Evolutionary conservation across 768 basidiomycete species (phyloP).

Genomic region (Sarcomyxa edulis): DNA sequence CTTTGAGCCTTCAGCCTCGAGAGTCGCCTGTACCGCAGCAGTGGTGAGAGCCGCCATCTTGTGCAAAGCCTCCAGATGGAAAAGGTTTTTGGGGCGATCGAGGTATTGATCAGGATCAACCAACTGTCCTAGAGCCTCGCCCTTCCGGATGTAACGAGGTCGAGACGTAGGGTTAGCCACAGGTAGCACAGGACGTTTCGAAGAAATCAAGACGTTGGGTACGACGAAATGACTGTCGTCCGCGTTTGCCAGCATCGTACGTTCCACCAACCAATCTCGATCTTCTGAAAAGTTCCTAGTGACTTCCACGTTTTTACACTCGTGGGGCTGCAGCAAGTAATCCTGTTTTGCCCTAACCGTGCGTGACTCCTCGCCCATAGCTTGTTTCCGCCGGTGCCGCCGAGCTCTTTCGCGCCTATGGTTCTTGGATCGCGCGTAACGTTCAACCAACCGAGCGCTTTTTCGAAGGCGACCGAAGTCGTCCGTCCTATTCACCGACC

Average conservation of each 20-base stretch:
- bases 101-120: constrained; percentile 3
- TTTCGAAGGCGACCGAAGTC: too few relatives aligned
- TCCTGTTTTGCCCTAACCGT: too few relatives aligned
- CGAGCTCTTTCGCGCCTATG: too few relatives aligned
- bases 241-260: constrained; percentile 7
- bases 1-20: constrained; percentile 1
- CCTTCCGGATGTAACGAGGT: constrained; percentile 8
- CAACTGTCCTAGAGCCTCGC: constrained; percentile 10
- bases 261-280: constrained; percentile 13
- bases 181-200: constrained; percentile 6
- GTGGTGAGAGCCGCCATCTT: constrained; percentile 4
- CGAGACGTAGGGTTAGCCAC: constrained; percentile 11
- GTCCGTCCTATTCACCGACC: too few relatives aligned
- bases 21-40: neutral
- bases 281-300: too few relatives aligned
- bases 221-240: constrained; percentile 10
- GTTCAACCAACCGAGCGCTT: too few relatives aligned
- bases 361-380: too few relatives aligned
- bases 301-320: too few relatives aligned
- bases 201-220: constrained; percentile 10
- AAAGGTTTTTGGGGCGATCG: constrained; percentile 4
- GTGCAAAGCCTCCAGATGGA: constrained; percentile 1
- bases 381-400: too few relatives aligned
- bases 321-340: too few relatives aligned
- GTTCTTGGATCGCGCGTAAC: too few relatives aligned